Evolutionary conservation across 192 early-diverging fungal genomes (phyloP).

Genomic region (Mortierella antarctica): DNA sequence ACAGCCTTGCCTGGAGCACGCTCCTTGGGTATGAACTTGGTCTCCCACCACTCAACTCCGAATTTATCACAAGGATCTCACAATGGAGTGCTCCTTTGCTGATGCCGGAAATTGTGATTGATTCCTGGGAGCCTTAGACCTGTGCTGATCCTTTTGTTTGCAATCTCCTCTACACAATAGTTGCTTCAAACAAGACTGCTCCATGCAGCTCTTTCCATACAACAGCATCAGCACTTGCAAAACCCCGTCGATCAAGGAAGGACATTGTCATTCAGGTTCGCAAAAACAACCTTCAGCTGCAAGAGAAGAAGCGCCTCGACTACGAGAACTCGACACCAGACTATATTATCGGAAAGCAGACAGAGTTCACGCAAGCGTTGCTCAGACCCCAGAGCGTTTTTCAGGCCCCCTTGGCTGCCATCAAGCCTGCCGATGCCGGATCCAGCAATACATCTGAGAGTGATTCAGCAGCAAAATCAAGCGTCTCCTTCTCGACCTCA

Average conservation of each 20-base stretch:
- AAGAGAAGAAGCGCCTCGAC: constrained; percentile 40
- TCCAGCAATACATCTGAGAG: neutral
- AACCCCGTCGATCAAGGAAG: constrained; percentile 42
- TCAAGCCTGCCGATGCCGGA: constrained; percentile 22
- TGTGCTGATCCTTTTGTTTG: neutral
- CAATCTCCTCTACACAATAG: constrained; percentile 9
- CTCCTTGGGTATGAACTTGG: constrained; percentile 37
- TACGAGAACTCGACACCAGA: constrained; percentile 42
- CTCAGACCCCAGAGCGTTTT: constrained; percentile 43
- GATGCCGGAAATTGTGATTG: neutral
- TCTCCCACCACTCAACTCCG: neutral
- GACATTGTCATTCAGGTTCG: constrained; percentile 49
- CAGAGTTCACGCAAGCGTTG: constrained; percentile 51
- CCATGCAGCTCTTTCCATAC: constrained; percentile 38
- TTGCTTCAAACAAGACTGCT: constrained; percentile 36
- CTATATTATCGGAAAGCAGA: constrained; percentile 52
- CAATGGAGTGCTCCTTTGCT: neutral
- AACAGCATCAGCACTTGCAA: constrained; percentile 39
- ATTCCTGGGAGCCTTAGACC: neutral
- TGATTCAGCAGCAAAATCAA: constrained; percentile 3
- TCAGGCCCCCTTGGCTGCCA: constrained; percentile 37
- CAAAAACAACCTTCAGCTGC: constrained; percentile 49
- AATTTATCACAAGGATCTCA: neutral
- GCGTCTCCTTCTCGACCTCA: constrained; percentile 24
- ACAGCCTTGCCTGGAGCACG: constrained; percentile 43